Evolutionary conservation across 1,139 yeast genomes (phyloP).

Genomic region (Yamadazyma membranifaciens): DNA sequence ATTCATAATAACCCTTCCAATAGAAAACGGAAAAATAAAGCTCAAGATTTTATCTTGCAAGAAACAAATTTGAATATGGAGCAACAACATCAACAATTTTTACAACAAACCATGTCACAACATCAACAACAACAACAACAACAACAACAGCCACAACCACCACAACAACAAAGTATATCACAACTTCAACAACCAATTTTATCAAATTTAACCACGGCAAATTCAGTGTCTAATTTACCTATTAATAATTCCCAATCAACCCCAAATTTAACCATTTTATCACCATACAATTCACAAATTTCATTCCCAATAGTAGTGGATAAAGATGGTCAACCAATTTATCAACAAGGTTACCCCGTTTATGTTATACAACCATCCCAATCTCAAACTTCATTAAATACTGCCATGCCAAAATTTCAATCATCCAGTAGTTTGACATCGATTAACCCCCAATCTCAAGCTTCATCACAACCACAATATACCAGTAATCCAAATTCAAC

Average conservation of each 20-base stretch:
- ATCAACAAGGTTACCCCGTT: constrained; percentile 35
- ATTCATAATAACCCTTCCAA: constrained; percentile 59
- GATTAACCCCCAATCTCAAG: too few relatives aligned
- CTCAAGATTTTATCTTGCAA: constrained; percentile 11
- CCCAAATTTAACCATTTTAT: not conserved
- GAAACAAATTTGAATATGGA: constrained; percentile 8
- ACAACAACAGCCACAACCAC: not conserved
- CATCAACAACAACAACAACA: not conserved
- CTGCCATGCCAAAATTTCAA: too few relatives aligned
- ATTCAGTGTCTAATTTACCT: constrained; percentile 1
- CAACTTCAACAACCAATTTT: not conserved
- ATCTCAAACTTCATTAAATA: constrained; percentile 5
- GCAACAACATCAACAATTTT: constrained; percentile 7
- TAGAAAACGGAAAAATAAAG: constrained; percentile 31
- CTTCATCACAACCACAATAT: constrained; percentile 4
- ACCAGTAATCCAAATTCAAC: not conserved
- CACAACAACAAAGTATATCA: not conserved
- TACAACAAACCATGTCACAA: not conserved
- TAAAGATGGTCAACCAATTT: constrained; percentile 34
- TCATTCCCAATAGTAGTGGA: constrained; percentile 33
- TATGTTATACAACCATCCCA: constrained; percentile 27
- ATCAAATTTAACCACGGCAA: constrained; percentile 2
- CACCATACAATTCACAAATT: constrained; percentile 11
- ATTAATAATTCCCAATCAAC: not conserved
- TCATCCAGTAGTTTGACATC: too few relatives aligned